Percentiles rank a stretch among this genome's conserved stretches.
Conservation (phyloP, 202 grass and related monocot genomes). For the Alloteropsis angusta region DNA sequence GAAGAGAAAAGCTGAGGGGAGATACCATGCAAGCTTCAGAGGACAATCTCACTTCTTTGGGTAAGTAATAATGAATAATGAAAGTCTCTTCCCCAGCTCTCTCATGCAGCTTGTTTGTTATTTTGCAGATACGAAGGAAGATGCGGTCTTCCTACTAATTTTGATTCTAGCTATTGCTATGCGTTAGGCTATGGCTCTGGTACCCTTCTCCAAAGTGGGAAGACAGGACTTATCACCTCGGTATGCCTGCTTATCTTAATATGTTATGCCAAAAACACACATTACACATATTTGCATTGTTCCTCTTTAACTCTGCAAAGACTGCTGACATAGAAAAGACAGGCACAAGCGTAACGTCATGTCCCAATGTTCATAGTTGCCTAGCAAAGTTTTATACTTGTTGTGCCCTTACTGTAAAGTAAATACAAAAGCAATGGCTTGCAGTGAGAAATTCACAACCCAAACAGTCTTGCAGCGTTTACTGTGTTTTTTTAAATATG, state of each 20-base stretch:
- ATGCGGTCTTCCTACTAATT: conserved; percentile 90
- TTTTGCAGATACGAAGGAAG: conserved; percentile 88
- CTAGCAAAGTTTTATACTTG: neutral
- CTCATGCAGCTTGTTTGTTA: conserved; percentile 16
- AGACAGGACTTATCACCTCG: conserved; percentile 92
- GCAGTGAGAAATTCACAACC: neutral
- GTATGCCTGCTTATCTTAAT: conserved; percentile 34
- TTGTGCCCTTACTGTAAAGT: neutral
- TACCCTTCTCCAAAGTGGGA: conserved; percentile 70
- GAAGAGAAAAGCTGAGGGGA: conserved; percentile 75
- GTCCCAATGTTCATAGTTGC: neutral
- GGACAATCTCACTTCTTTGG: conserved; percentile 99
- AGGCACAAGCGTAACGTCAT: neutral
- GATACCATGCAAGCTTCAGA: conserved; percentile 66
- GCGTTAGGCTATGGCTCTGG: conserved; percentile 80
- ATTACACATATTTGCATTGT: neutral
- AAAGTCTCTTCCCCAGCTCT: neutral
- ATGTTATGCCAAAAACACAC: neutral
- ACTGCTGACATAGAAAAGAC: neutral
- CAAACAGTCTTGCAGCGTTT: neutral
- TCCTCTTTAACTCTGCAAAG: neutral
- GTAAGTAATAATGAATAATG: conserved; percentile 30
- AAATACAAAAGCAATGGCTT: neutral
- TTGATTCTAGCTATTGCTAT: conserved; percentile 93
- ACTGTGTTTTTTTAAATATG: neutral